Conservation (phyloP, 2,329 filamentous ascomycete genomes). For the Apiospora arundinis region DNA sequence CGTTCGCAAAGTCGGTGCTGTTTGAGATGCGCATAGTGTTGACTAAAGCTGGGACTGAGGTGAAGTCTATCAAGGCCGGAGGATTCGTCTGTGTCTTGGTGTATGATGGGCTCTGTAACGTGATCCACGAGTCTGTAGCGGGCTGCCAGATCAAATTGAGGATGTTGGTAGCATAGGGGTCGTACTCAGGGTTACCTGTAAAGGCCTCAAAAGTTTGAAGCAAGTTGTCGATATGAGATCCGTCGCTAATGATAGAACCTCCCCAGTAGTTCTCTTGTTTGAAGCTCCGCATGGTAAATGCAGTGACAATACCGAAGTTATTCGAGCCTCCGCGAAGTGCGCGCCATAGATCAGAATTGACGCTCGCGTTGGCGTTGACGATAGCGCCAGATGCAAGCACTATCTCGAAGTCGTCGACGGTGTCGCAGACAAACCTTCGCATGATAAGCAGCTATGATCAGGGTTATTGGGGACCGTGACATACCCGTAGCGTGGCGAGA, state of each 20-base stretch:
- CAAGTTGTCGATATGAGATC: background rate
- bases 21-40: conserved; percentile 4
- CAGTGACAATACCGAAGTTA: conserved; percentile 49
- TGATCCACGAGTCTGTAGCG: background rate
- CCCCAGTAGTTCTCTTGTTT: conserved; percentile 22
- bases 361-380: conserved; percentile 44
- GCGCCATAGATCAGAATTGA: conserved; percentile 48
- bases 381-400: conserved; percentile 49
- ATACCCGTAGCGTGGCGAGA: background rate
- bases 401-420: conserved; percentile 49
- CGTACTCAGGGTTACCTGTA: background rate
- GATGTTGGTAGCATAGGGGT: background rate
- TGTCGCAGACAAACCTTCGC: conserved; percentile 53
- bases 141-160: background rate
- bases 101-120: background rate
- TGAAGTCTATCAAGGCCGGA: background rate
- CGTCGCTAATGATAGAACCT: background rate
- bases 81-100: background rate
- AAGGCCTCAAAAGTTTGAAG: conserved; percentile 16
- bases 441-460: conserved; percentile 27
- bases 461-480: conserved; percentile 10
- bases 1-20: background rate
- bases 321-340: conserved; percentile 52
- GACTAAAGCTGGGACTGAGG: background rate
- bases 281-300: conserved; percentile 27